Evolutionary conservation across 495 filamentous ascomycete genomes (phyloP).

Genomic region (Diplogelasinospora grovesii): DNA sequence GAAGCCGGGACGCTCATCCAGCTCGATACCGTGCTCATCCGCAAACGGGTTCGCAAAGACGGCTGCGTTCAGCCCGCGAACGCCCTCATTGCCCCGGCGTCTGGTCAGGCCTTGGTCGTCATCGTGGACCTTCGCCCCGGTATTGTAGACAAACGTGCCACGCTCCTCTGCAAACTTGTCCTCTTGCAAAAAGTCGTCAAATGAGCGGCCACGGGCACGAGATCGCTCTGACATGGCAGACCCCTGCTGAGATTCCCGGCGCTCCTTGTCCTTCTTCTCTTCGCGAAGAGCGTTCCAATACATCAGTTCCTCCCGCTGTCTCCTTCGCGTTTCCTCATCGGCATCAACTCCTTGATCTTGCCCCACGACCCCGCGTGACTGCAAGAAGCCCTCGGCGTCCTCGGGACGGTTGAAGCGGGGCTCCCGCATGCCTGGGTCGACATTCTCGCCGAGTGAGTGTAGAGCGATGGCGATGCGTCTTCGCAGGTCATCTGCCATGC

Average conservation of each 20-base stretch:
- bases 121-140: conserved; percentile 29
- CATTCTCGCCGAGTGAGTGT: conserved; percentile 69
- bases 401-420: conserved; percentile 52
- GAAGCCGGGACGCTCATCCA: conserved; percentile 33
- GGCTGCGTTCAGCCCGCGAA: conserved; percentile 46
- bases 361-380: conserved; percentile 37
- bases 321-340: conserved; percentile 57
- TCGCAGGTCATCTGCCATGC: conserved; percentile 67
- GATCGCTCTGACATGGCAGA: background rate
- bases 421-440: conserved; percentile 51
- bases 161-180: conserved; percentile 36
- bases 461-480: conserved; percentile 73
- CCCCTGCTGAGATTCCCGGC: conserved; percentile 12
- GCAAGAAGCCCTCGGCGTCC: conserved; percentile 50
- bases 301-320: conserved; percentile 66
- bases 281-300: conserved; percentile 52
- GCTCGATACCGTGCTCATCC: conserved; percentile 49
- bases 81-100: conserved; percentile 39
- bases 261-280: conserved; percentile 30
- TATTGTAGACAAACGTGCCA: conserved; percentile 47
- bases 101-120: conserved; percentile 36
- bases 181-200: conserved; percentile 49
- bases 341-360: conserved; percentile 57
- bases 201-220: conserved; percentile 27
- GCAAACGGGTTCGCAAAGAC: conserved; percentile 52